Conservation (phyloP, 1,284 basidiomycete species). For the Ustanciosporium gigantosporum region DNA sequence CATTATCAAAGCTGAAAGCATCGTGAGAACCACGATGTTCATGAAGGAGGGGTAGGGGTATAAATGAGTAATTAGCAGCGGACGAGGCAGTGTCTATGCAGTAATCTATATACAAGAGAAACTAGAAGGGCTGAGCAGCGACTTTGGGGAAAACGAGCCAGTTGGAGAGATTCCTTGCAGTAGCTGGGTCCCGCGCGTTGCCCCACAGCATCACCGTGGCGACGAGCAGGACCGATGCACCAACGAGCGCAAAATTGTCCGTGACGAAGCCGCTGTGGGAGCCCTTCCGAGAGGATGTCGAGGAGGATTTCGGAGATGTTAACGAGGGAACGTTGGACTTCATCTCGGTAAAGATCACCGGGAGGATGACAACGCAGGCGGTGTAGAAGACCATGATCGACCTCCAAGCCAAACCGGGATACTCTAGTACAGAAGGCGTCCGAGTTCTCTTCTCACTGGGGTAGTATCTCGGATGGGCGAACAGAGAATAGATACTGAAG, state of each 20-base stretch:
- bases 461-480: slow-evolving; percentile 64
- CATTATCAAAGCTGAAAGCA: no score
- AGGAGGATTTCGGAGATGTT: not conserved
- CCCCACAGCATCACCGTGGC: slow-evolving; percentile 34
- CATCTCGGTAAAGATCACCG: slow-evolving; percentile 58
- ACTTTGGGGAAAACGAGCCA: slow-evolving; percentile 38
- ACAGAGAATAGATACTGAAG: slow-evolving; percentile 85
- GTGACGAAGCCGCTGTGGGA: slow-evolving; percentile 9
- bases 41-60: not conserved
- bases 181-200: slow-evolving; percentile 19
- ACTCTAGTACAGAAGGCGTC: slow-evolving; percentile 31
- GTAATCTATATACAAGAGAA: no score
- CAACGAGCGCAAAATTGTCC: slow-evolving; percentile 29
- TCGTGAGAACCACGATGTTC: no score
- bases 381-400: slow-evolving; percentile 53
- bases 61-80: no score
- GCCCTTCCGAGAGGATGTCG: not conserved
- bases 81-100: no score
- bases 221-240: slow-evolving; percentile 21
- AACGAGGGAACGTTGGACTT: slow-evolving; percentile 38
- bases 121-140: no score
- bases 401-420: slow-evolving; percentile 38
- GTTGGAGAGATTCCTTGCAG: slow-evolving; percentile 20
- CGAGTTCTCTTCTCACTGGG: slow-evolving; percentile 6
- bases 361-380: slow-evolving; percentile 57